Evolutionary conservation across 2,329 filamentous ascomycete genomes (phyloP), one percentile per base, ranked within the genome.

Genomic region (Aureobasidium leucospermi): DNA sequence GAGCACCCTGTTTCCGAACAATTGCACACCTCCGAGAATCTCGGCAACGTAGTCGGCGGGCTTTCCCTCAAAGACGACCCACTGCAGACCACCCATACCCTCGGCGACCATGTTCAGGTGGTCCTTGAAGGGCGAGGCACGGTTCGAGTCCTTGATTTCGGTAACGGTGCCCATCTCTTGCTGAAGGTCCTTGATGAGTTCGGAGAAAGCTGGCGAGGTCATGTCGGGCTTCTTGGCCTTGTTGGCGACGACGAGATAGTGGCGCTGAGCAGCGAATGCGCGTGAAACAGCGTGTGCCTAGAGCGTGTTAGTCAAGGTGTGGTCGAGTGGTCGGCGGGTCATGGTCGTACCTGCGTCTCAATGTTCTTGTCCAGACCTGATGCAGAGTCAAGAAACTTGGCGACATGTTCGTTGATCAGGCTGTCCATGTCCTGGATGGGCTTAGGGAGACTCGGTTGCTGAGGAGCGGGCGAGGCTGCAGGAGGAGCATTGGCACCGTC

Each of bases 1-100:
- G 66, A 97, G 78, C 39, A 99, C 89, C 67, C 92, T 85, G 78
- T 99, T 97, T 36, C 94, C 94, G 68, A 90, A 96, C 77, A 96
- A 96, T 72, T 97, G 88, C 42, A 92, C 90, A 53, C 90, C 87
- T 32, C 87, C 86, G 19, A 96, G 80, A 61, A 87, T 87, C 66
- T 96, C 92, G 48, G 86, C 86, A 48, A 97, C 88, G 68, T 92
- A 89, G 69, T 94, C 92, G 64, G 83, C 86, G 2, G 94, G 94
- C 70, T 90, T 91, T 64, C 78, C 81, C 56, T 95, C 89, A 51
- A 94, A 84, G 0, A 87, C 88, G 60, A 97, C 88, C 94, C 94
- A 99, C 36, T 89, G 90, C 61, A 99, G 78, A 41, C 91, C 86
- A 69, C 90, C 87, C 65, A 96, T 92, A 65, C 92, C 92, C 70